These are phyloP conservation scores for Flaveria robusta DNA, from an alignment of 129 eudicot genomes.

Conservation along the genomic window DNA sequence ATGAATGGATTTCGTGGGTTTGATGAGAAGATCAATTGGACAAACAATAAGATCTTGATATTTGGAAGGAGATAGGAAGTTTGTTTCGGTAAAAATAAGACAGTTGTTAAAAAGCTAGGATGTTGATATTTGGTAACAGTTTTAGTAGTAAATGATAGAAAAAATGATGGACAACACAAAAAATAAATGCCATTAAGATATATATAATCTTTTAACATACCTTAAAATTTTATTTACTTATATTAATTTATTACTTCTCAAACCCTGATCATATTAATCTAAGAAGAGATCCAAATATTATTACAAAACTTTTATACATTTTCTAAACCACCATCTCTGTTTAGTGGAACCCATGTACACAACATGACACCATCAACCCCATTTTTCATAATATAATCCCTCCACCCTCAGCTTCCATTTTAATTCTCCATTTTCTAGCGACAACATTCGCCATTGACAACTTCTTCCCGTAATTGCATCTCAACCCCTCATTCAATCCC, in stretches of 20 bases:
- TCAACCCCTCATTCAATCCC: conserved; percentile 13
- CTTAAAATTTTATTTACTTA: too few relatives aligned
- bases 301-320: background rate
- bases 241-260: background rate
- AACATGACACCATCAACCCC: background rate
- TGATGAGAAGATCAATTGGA: too few relatives aligned
- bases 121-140: too few relatives aligned
- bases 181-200: too few relatives aligned
- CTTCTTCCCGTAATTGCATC: conserved; percentile 9
- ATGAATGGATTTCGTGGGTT: too few relatives aligned
- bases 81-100: too few relatives aligned
- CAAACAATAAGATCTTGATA: too few relatives aligned
- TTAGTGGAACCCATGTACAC: background rate
- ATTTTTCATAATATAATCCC: background rate
- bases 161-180: too few relatives aligned
- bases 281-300: background rate
- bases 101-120: too few relatives aligned
- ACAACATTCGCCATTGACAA: background rate
- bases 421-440: conserved; percentile 2
- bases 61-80: too few relatives aligned
- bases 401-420: background rate
- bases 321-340: background rate
- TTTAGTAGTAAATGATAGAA: too few relatives aligned
- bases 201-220: too few relatives aligned
- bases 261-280: background rate